Evolutionary conservation across 345 rosid species (phyloP), one percentile per base, ranked within the genome.

Genomic region (Populus tremula): DNA sequence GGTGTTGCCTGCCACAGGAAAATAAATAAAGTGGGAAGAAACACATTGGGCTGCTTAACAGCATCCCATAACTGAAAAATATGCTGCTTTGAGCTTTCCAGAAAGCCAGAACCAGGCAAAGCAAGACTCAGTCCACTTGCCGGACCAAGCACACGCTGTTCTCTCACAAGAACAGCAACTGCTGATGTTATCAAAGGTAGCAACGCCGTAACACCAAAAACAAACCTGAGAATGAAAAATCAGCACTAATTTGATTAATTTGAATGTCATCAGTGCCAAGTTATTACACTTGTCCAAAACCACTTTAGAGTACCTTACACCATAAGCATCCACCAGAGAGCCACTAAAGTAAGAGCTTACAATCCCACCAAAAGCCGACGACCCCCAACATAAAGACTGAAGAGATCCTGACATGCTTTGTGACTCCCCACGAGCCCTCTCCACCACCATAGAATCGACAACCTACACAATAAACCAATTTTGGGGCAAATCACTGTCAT

Each of bases 1-100:
- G 98, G 99, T n/a, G 98, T 96, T 80, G 98, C 92, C 89, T 96
- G 99, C 99, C 99, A 93, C 69, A 93, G 88, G 88, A 96, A 93
- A 70, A 96, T 86, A 81, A 96, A 96, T 33, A 92, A 80, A 14
- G 98, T 92, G 6, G 97, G 98, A 16, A 96, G 91, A 72, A 90
- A 90, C 65, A 93, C 97, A 80, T 86, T 88, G 9, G 97, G 95
- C 79, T 93, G 91, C 85, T 87, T 89, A 62, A 92, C 87, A 73
- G 99, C 96, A 75, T 65, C 70, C 94, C 93, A 92, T 50, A 93
- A 82, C 86, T 88, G 86, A 81, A 90, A 72, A 67, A 92, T 75
- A 76, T 84, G 84, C 76, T 83, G 91, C 86, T 86, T 96, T 43
- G 96, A 90, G 81, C 86, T 88, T 77, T 90, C 91, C 68, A 93